A percentile compares a stretch with the other conserved stretches of the same genome.
Evolutionary conservation across 2,329 filamentous ascomycete genomes (phyloP).

Genomic region (Botrytis sinoallii): DNA sequence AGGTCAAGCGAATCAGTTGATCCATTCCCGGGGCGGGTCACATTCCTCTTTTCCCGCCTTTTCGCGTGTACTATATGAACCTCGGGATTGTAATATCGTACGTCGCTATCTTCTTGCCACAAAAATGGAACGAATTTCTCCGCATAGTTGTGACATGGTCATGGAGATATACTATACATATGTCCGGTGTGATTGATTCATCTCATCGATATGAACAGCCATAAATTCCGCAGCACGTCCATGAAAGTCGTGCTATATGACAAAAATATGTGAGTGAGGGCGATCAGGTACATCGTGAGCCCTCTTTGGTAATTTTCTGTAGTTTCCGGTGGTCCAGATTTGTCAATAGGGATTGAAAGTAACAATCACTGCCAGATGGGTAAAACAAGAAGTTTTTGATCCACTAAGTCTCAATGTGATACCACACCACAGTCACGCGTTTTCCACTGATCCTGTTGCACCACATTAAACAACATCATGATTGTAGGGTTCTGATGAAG

Average conservation of each 20-base stretch:
- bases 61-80: background rate
- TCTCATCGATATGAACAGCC: background rate
- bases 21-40: background rate
- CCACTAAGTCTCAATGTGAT: background rate
- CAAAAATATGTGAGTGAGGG: background rate
- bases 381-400: background rate
- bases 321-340: background rate
- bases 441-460: constrained; percentile 3
- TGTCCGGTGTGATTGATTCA: background rate
- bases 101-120: background rate
- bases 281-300: background rate
- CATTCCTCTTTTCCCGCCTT: background rate
- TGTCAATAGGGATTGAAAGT: background rate
- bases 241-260: background rate
- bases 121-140: background rate
- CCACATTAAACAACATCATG: background rate
- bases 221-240: background rate
- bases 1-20: background rate
- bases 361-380: background rate
- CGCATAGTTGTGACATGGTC: background rate
- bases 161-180: background rate
- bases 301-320: background rate
- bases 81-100: background rate
- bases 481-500: background rate
- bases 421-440: background rate